Percentiles rank a stretch among this genome's conserved stretches.
Conservation (phyloP, 148 eudicot species). For the Talinum fruticosum region DNA sequence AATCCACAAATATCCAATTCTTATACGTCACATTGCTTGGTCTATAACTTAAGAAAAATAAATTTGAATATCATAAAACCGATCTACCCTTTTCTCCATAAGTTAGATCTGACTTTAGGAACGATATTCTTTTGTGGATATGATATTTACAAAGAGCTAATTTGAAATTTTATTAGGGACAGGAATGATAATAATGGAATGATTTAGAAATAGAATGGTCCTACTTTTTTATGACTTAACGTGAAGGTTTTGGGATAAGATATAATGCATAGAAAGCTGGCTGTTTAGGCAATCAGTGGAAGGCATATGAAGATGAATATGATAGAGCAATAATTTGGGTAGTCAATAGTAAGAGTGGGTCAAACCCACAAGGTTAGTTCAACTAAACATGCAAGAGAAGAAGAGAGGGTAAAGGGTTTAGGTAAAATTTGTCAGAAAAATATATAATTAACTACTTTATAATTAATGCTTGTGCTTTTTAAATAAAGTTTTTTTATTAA, state of each 20-base stretch:
- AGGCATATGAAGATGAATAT: neutral
- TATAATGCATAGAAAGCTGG: neutral
- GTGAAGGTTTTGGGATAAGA: neutral
- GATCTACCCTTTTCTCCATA: too few species aligned
- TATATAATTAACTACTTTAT: neutral
- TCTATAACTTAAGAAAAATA: too few species aligned
- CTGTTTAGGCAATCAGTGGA: neutral
- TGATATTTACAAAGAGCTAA: neutral
- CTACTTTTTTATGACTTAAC: neutral
- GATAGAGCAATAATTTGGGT: slow-evolving; percentile 4
- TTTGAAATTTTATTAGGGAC: neutral
- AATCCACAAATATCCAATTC: too few species aligned
- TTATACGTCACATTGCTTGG: too few species aligned
- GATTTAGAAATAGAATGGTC: neutral
- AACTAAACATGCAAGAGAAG: neutral
- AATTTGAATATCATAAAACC: too few species aligned
- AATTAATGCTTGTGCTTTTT: neutral
- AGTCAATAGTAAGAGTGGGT: neutral
- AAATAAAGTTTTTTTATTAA: neutral
- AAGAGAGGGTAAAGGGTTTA: neutral
- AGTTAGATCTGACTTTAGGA: too few species aligned
- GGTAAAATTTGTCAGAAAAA: neutral
- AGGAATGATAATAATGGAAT: neutral
- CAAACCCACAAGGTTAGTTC: neutral
- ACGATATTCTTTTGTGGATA: too few species aligned